Base-by-base conservation (phyloP, 192 early-diverging fungal species). In the Pilaira anomala region DNA sequence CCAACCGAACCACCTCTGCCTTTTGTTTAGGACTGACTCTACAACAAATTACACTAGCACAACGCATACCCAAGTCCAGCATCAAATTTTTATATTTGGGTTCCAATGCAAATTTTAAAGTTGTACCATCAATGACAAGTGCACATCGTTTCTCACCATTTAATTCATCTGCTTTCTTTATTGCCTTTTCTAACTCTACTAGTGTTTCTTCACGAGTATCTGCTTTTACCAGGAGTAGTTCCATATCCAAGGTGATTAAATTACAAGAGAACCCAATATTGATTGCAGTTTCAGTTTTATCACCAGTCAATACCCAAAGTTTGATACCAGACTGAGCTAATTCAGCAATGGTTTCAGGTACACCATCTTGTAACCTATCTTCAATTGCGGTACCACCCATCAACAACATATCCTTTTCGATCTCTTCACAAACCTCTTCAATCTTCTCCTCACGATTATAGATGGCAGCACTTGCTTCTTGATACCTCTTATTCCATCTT, bases 201-300 rank as follows among this genome's bases (percentile, higher is more conserved):
- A 77, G 62, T 0, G 89, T 87, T 8, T 80, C 74, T 7, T 84
- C 80, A 36, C 75, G 72, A 26, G 78, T 83, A 50, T 75, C 76
- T 16, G 76, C 89, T 30, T 85, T 80, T 33, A 98, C 80, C 36
- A 94, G 78, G 6, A 97, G 85, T 16, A 95, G 76, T 51, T 88
- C 83, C 93, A 95, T 96, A 48, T 90, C 87, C 22, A 79, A 74
- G 30, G 86, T 83, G 2, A 98, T 77, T 40, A 99, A 73, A 63
- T 95, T 96, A 79, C 93, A 95, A n/a, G 94, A 89, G 59, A 92
- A 92, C 14, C 97, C 97, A 79, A 98, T 98, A 73, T 96, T 96
- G 72, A 98, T 96, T 3, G 97, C 97, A 0, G 97, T 98, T 70
- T 97, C 95, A 48, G 91, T 88, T 76, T 98, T 98, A 78, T 98